Conservation (phyloP, 225 moss, liverwort and hornwort genomes). For the Takakia lepidozioides region DNA sequence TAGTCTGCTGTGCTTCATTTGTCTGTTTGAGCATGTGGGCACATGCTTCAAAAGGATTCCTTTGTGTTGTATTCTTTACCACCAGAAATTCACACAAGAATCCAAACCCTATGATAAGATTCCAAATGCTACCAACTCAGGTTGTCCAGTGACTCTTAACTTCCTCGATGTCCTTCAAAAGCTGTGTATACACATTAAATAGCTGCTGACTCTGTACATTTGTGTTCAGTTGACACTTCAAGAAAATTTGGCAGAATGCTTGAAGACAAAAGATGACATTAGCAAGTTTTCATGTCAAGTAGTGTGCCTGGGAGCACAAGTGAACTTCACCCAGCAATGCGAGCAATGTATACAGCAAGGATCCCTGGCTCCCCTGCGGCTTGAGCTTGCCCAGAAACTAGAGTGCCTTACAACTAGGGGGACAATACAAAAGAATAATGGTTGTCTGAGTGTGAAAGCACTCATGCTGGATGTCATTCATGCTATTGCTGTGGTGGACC, state of each 20-base stretch:
- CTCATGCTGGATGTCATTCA: constrained; percentile 23
- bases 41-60: no score
- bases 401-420: constrained; percentile 8
- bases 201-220: no score
- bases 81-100: no score
- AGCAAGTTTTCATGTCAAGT: constrained; percentile 19
- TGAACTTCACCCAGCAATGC: constrained; percentile 18
- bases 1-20: no score
- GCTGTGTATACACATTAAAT: no score
- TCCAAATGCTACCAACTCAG: no score
- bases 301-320: constrained; percentile 21
- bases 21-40: no score
- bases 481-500: constrained; percentile 18
- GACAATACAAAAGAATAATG: not conserved
- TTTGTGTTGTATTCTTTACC: no score
- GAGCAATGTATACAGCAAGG: constrained; percentile 14
- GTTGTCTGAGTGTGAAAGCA: constrained; percentile 8
- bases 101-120: no score
- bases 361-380: constrained; percentile 2
- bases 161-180: no score
- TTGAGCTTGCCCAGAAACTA: constrained; percentile 9
- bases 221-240: constrained; percentile 18
- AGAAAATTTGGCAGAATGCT: constrained; percentile 8
- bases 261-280: constrained; percentile 5
- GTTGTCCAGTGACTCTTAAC: no score